A percentile compares a stretch with the other conserved stretches of the same genome.
Evolutionary conservation across 768 basidiomycete genomes (phyloP).

Genomic region (Gloeopeniophorella convolvens): DNA sequence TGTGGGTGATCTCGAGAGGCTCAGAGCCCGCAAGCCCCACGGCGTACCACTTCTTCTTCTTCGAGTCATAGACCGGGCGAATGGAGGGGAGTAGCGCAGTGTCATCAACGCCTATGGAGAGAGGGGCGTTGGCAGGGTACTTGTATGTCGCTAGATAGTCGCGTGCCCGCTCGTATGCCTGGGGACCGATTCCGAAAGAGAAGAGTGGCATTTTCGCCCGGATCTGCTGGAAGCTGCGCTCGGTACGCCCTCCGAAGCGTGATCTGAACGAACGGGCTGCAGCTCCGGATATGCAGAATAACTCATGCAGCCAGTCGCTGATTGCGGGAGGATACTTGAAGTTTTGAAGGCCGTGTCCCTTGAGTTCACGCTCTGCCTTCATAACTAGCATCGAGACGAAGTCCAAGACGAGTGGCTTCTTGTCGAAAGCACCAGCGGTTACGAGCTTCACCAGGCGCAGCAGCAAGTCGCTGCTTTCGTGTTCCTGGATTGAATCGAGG

Average conservation of each 20-base stretch:
- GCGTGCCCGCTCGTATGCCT: background rate
- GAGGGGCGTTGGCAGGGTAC: background rate
- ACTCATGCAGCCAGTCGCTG: background rate
- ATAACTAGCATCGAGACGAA: background rate
- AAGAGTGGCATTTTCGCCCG: background rate
- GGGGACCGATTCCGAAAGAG: background rate
- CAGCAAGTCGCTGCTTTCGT: no score
- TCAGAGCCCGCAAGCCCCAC: background rate
- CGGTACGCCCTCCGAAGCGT: background rate
- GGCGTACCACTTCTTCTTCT: background rate
- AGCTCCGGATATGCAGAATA: background rate
- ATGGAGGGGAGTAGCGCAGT: background rate
- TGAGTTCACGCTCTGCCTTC: background rate
- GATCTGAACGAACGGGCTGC: background rate
- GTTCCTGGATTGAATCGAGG: no score
- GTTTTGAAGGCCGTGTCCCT: background rate
- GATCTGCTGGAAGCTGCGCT: background rate
- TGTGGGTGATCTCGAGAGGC: background rate
- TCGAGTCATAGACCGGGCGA: background rate
- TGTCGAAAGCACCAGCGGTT: background rate
- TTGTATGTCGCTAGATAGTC: background rate
- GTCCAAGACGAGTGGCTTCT: background rate
- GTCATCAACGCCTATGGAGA: background rate
- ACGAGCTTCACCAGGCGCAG: background rate
- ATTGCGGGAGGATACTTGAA: background rate